Evolutionary conservation across 345 rosid species (phyloP).

Genomic region (Sisymbrium irio): DNA sequence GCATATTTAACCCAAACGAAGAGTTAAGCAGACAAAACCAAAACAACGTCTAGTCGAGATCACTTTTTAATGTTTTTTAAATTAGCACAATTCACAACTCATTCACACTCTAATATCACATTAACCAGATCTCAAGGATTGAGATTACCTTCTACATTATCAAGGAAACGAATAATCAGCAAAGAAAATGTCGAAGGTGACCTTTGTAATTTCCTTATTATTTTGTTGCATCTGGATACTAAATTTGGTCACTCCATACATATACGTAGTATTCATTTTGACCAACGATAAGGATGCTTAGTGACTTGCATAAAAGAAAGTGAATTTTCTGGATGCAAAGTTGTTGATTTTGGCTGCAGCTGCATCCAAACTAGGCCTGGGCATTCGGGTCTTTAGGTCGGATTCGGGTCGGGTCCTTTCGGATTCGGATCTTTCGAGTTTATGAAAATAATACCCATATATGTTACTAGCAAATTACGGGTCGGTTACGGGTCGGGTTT

Average conservation of each 20-base stretch:
- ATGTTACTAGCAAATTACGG: too few relatives aligned
- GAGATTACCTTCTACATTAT: not conserved
- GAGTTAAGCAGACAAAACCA: not conserved
- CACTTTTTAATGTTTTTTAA: not conserved
- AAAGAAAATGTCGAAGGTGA: not conserved
- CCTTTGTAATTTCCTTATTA: not conserved
- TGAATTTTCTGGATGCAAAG: not conserved
- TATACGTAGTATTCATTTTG: not conserved
- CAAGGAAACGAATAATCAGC: not conserved
- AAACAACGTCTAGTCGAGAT: not conserved
- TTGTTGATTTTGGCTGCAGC: not conserved
- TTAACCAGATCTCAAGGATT: not conserved
- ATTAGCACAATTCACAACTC: not conserved
- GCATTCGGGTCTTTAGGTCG: too few relatives aligned
- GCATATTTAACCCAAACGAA: not conserved
- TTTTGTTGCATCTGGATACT: not conserved
- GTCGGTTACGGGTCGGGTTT: too few relatives aligned
- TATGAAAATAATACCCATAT: too few relatives aligned
- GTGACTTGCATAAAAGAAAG: not conserved
- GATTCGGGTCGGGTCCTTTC: too few relatives aligned
- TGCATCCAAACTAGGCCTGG: not conserved
- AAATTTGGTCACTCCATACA: not conserved
- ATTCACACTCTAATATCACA: not conserved
- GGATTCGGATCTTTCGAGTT: too few relatives aligned
- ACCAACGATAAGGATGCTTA: not conserved